Conservation (phyloP, 495 filamentous ascomycete genomes). For the Melanomma pulvis-pyrius region DNA sequence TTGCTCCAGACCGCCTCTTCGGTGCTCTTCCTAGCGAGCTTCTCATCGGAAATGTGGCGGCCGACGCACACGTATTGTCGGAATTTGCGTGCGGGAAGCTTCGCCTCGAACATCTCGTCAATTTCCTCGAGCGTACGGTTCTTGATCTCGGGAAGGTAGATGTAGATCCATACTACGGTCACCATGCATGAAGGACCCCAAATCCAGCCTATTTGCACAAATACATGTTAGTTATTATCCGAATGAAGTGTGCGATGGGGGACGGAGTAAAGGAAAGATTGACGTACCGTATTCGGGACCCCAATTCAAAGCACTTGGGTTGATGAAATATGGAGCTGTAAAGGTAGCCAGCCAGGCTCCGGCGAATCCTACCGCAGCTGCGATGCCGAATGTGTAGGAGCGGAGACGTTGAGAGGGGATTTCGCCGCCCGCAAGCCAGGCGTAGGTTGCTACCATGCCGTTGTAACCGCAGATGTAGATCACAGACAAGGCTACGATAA, state of each 20-base stretch:
- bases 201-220: slow-evolving; percentile 50
- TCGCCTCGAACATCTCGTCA: slow-evolving; percentile 59
- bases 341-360: slow-evolving; percentile 61
- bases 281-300: slow-evolving; percentile 54
- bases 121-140: slow-evolving; percentile 57
- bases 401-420: slow-evolving; percentile 59
- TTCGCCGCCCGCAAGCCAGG: slow-evolving; percentile 65
- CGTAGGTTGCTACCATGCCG: slow-evolving; percentile 57
- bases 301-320: slow-evolving; percentile 58
- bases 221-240: slow-evolving; percentile 48
- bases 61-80: slow-evolving; percentile 51
- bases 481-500: slow-evolving; percentile 57
- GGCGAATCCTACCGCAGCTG: slow-evolving; percentile 57
- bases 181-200: slow-evolving; percentile 49
- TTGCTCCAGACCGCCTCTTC: slow-evolving; percentile 22
- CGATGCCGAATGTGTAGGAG: slow-evolving; percentile 60
- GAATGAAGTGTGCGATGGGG: background rate
- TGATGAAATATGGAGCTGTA: slow-evolving; percentile 65
- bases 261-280: background rate
- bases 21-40: slow-evolving; percentile 17
- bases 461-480: slow-evolving; percentile 63
- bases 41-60: slow-evolving; percentile 12
- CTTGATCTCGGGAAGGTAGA: slow-evolving; percentile 59
- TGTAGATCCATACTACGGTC: slow-evolving; percentile 53
- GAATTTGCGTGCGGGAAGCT: slow-evolving; percentile 53